Percentiles rank a stretch among this genome's conserved stretches.
Evolutionary conservation across 1,139 yeast species (phyloP).

Genomic region (Komagataea norvegica): DNA sequence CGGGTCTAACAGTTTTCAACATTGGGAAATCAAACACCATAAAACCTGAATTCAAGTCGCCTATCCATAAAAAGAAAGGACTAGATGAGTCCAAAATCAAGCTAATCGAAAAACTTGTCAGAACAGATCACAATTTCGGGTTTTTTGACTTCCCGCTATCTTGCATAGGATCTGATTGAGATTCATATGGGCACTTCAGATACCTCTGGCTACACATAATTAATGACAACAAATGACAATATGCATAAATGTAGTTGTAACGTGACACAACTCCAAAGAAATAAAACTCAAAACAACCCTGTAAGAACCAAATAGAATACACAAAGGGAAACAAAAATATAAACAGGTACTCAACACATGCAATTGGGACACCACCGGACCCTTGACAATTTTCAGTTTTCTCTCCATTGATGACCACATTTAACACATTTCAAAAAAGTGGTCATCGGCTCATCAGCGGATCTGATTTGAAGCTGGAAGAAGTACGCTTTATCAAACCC

Average conservation of each 20-base stretch:
- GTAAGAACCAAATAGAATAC: neutral
- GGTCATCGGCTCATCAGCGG: slow-evolving; percentile 81
- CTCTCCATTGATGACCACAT: slow-evolving; percentile 97
- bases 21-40: too few species aligned
- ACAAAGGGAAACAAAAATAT: neutral
- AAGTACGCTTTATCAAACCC: slow-evolving; percentile 91
- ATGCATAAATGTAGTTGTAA: too few species aligned
- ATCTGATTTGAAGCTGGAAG: slow-evolving; percentile 92
- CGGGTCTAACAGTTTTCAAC: neutral
- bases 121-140: slow-evolving; percentile 7
- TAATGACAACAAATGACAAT: too few species aligned
- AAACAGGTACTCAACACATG: neutral
- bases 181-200: too few species aligned
- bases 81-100: neutral
- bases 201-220: too few species aligned
- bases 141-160: slow-evolving; percentile 7
- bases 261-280: too few species aligned
- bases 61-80: neutral
- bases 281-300: too few species aligned
- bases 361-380: too few species aligned
- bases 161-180: neutral
- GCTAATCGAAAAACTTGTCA: slow-evolving; percentile 4
- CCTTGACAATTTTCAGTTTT: slow-evolving; percentile 61
- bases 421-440: slow-evolving; percentile 91
- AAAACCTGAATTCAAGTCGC: neutral